These are phyloP conservation scores for Daldinia sp. DNA, from an alignment of 2,329 filamentous ascomycete species.

Conservation along the genomic window DNA sequence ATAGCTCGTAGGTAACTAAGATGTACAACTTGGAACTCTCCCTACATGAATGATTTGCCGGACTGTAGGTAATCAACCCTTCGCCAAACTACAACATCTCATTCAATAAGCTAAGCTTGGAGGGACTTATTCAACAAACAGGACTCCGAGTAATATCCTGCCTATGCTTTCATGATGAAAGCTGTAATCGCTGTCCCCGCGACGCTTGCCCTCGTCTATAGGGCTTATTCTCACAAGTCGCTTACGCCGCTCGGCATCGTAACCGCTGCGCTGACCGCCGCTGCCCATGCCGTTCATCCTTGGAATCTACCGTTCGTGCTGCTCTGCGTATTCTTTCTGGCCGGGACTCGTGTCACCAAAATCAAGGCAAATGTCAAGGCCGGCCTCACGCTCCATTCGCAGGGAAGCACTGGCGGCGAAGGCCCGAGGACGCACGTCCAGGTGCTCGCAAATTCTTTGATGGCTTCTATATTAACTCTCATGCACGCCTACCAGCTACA, in stretches of 20 bases:
- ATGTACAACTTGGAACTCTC: too few relatives aligned
- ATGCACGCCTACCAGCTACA: slow-evolving; percentile 68
- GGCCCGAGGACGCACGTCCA: slow-evolving; percentile 85
- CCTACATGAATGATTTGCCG: too few relatives aligned
- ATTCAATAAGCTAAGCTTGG: too few relatives aligned
- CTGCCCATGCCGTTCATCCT: slow-evolving; percentile 87
- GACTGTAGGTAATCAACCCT: too few relatives aligned
- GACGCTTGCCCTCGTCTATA: slow-evolving; percentile 68
- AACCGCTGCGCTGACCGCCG: slow-evolving; percentile 75
- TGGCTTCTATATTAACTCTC: slow-evolving; percentile 72
- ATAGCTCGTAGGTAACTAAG: too few relatives aligned
- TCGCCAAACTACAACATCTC: too few relatives aligned
- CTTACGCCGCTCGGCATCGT: slow-evolving; percentile 80
- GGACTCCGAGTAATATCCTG: too few relatives aligned
- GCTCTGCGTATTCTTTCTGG: slow-evolving; percentile 84
- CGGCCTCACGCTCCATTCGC: slow-evolving; percentile 78
- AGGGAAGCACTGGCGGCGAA: slow-evolving; percentile 78
- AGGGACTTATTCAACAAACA: too few relatives aligned
- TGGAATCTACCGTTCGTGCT: slow-evolving; percentile 92
- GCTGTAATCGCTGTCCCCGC: slow-evolving; percentile 64
- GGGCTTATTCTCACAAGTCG: slow-evolving; percentile 76
- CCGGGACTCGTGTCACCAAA: slow-evolving; percentile 84
- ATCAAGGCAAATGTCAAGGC: slow-evolving; percentile 90
- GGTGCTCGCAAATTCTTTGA: slow-evolving; percentile 86
- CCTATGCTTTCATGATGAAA: slow-evolving; percentile 57